Conservation (phyloP, 1,284 basidiomycete genomes). For the Ceratobasidium sp. region DNA sequence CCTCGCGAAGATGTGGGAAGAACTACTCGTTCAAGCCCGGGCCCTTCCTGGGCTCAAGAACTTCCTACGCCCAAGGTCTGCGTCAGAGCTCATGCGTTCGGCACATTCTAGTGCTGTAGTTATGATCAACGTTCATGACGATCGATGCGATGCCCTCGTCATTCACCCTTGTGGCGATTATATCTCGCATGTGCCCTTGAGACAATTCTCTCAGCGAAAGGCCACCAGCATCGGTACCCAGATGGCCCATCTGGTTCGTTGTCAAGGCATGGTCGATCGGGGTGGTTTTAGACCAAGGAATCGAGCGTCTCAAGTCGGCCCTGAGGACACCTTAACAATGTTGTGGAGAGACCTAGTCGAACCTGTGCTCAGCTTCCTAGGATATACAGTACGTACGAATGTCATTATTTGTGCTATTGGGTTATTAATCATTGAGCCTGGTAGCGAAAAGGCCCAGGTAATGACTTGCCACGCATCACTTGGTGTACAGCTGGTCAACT, state of each 20-base stretch:
- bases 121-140: slow-evolving; percentile 1
- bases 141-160: slow-evolving; percentile 20
- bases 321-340: not conserved
- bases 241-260: too few relatives aligned
- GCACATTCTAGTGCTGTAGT: slow-evolving; percentile 11
- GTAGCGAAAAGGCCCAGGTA: not conserved
- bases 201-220: not conserved
- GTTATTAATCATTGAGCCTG: not conserved
- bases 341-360: not conserved
- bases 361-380: not conserved
- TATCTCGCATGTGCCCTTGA: not conserved
- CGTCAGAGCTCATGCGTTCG: not conserved
- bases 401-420: too few relatives aligned
- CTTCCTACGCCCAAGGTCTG: not conserved
- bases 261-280: too few relatives aligned
- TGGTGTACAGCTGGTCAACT: not conserved
- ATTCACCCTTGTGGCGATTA: not conserved
- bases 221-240: too few relatives aligned
- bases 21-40: not conserved
- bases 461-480: not conserved
- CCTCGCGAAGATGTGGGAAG: slow-evolving; percentile 13
- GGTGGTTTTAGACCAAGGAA: too few relatives aligned
- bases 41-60: slow-evolving; percentile 19
- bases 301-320: too few relatives aligned
- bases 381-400: slow-evolving; percentile 6